Percentiles rank a stretch among this genome's conserved stretches.
phyloP scores from a whole-genome alignment of 805 yeast genomes.

The Starmerella floricola region DNA sequence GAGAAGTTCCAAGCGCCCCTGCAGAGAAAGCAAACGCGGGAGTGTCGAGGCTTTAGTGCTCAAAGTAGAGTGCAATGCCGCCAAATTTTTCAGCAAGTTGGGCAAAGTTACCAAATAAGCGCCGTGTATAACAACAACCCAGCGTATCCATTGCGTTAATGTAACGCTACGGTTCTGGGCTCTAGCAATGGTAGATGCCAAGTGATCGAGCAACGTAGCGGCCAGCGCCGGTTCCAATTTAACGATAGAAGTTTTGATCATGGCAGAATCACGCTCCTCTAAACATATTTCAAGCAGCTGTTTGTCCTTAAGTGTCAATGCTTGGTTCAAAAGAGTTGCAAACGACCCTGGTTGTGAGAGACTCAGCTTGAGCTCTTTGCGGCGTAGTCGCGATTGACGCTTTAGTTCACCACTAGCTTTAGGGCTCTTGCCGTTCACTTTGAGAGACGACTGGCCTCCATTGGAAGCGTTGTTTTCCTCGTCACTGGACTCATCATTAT shows the following conservation, averaged over 20 bases:
- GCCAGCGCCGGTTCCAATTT: constrained; percentile 39
- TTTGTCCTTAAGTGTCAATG: constrained; percentile 76
- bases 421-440: no score
- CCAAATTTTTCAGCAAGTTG: constrained; percentile 44
- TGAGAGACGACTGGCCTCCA: no score
- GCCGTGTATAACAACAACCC: constrained; percentile 62
- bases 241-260: constrained; percentile 44
- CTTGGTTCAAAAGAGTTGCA: constrained; percentile 75
- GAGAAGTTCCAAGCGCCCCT: constrained; percentile 73
- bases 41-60: constrained; percentile 44
- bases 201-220: constrained; percentile 35
- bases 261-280: constrained; percentile 38
- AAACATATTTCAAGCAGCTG: constrained; percentile 76
- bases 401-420: constrained; percentile 27
- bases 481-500: neutral
- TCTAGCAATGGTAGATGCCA: constrained; percentile 40
- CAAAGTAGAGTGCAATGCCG: constrained; percentile 46
- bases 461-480: no score
- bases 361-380: constrained; percentile 31
- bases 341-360: constrained; percentile 59
- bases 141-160: constrained; percentile 60
- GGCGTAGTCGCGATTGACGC: constrained; percentile 1
- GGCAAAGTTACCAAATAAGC: constrained; percentile 44
- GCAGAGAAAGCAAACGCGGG: constrained; percentile 61
- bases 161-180: constrained; percentile 43